Percentiles rank a stretch among this genome's conserved stretches.
Evolutionary conservation across 1,139 yeast species (phyloP).

Genomic region (Pichia sp.): DNA sequence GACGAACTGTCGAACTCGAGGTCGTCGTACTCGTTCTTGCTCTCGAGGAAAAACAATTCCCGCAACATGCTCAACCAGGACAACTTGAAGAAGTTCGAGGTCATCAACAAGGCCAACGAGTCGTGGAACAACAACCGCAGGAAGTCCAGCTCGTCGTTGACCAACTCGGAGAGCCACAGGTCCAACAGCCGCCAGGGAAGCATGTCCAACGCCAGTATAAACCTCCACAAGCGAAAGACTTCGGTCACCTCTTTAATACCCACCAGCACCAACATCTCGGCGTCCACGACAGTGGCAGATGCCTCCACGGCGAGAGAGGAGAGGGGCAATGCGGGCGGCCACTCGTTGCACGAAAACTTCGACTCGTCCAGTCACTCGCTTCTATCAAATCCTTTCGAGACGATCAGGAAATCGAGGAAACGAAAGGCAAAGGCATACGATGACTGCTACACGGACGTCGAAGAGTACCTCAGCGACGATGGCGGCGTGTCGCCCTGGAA

Average conservation of each 20-base stretch:
- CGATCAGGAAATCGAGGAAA: conserved; percentile 8
- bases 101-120: conserved; percentile 32
- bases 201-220: conserved; percentile 2
- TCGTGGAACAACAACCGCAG: conserved; percentile 30
- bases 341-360: background rate
- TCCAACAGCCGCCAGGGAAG: conserved; percentile 13
- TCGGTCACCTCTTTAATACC: conserved; percentile 7
- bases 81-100: conserved; percentile 29
- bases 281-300: background rate
- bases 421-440: conserved; percentile 11
- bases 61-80: conserved; percentile 21
- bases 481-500: conserved; percentile 8
- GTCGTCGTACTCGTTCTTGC: conserved; percentile 4
- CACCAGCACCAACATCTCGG: conserved; percentile 7
- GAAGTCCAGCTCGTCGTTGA: conserved; percentile 17
- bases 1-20: conserved; percentile 18
- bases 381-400: conserved; percentile 4
- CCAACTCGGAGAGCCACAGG: conserved; percentile 12
- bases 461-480: conserved; percentile 18
- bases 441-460: conserved; percentile 14
- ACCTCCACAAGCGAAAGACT: background rate
- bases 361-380: background rate
- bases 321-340: background rate
- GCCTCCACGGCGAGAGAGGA: too few relatives aligned
- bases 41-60: conserved; percentile 8